Evolutionary conservation across 805 yeast genomes (phyloP).

Genomic region (Lipomyces lipofer): DNA sequence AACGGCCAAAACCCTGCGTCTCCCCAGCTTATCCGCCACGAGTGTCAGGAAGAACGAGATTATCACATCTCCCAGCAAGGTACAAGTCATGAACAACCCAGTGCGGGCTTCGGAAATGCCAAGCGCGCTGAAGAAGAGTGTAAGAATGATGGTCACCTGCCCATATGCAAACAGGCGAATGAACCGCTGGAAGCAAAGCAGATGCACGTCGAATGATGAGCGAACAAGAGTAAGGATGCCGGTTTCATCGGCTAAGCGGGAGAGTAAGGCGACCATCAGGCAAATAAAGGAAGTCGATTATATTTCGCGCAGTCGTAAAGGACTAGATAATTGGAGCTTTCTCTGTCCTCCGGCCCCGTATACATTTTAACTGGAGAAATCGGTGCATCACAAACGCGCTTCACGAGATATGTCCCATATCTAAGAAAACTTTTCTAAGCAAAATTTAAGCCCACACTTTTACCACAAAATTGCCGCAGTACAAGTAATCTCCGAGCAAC

Average conservation of each 20-base stretch:
- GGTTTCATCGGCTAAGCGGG: slow-evolving; percentile 11
- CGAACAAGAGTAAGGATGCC: slow-evolving; percentile 16
- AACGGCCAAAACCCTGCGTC: slow-evolving; percentile 44
- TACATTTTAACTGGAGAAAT: too few relatives aligned
- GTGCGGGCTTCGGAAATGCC: slow-evolving; percentile 47
- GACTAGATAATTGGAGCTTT: too few relatives aligned
- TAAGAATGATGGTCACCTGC: slow-evolving; percentile 44
- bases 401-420: too few relatives aligned
- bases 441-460: too few relatives aligned
- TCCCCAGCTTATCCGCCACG: slow-evolving; percentile 51
- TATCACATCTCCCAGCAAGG: slow-evolving; percentile 54
- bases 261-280: too few relatives aligned
- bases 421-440: too few relatives aligned
- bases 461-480: too few relatives aligned
- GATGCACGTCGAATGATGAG: slow-evolving; percentile 28
- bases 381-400: too few relatives aligned
- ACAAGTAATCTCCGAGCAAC: too few relatives aligned
- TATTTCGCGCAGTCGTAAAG: too few relatives aligned
- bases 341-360: too few relatives aligned
- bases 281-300: too few relatives aligned
- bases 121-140: slow-evolving; percentile 47
- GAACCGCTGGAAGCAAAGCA: slow-evolving; percentile 38
- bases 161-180: slow-evolving; percentile 44
- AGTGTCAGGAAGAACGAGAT: slow-evolving; percentile 50
- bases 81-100: slow-evolving; percentile 53